A percentile compares a stretch with the other conserved stretches of the same genome.
phyloP scores from a whole-genome alignment of 108 stramenopile species.

The Skeletonema menzelii region DNA sequence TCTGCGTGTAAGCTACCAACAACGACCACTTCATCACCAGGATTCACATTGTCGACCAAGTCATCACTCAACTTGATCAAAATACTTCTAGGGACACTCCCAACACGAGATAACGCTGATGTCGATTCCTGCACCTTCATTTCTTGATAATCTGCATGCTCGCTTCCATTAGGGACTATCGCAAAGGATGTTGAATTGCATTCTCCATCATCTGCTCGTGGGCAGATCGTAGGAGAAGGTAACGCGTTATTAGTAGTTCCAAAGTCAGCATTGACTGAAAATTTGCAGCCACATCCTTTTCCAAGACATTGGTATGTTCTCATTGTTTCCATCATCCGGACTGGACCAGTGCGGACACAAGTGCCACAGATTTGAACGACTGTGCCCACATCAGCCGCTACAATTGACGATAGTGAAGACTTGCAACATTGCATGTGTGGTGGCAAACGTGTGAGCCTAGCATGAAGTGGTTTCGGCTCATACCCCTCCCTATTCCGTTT shows the following conservation, averaged over 20 bases:
- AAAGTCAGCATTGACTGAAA: conserved; percentile 83
- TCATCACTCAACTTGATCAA: conserved; percentile 91
- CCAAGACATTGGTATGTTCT: conserved; percentile 81
- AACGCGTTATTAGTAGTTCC: conserved; percentile 88
- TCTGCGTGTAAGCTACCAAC: conserved; percentile 88
- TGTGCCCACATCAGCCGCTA: conserved; percentile 80
- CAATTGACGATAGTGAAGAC: conserved; percentile 72
- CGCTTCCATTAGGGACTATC: conserved; percentile 46
- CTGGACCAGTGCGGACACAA: conserved; percentile 84
- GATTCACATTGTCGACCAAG: conserved; percentile 92
- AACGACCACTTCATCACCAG: conserved; percentile 98
- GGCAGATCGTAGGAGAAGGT: conserved; percentile 74
- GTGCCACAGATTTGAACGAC: conserved; percentile 94
- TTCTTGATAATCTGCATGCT: conserved; percentile 96
- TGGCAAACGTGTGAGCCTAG: conserved; percentile 89
- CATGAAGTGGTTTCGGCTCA: conserved; percentile 67
- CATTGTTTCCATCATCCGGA: conserved; percentile 92
- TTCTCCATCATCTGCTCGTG: conserved; percentile 34
- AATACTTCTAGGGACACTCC: conserved; percentile 90
- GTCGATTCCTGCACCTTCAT: conserved; percentile 95
- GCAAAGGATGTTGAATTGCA: conserved; percentile 74
- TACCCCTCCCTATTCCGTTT: conserved; percentile 42
- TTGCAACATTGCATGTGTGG: conserved; percentile 77
- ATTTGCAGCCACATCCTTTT: conserved; percentile 70
- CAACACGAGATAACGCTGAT: conserved; percentile 61